phyloP scores from a whole-genome alignment of 306 rosid species.

The Fagus crenata region DNA sequence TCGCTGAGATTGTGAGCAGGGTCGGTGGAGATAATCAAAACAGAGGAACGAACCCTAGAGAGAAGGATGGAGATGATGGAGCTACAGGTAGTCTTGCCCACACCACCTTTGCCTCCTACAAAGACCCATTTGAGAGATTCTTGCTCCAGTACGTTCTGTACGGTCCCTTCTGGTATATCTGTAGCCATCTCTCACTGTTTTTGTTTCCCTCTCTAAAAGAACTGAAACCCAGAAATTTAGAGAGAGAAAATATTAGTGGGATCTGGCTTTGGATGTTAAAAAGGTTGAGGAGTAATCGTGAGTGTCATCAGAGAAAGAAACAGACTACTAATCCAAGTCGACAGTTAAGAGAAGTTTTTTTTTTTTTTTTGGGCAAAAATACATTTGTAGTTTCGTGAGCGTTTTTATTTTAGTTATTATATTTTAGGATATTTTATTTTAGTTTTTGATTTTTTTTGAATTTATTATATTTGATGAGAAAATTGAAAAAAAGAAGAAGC shows the following conservation, averaged over 20 bases:
- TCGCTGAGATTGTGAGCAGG: constrained; percentile 99
- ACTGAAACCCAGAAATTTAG: constrained; percentile 10
- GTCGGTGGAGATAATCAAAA: constrained; percentile 93
- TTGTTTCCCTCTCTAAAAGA: constrained; percentile 11
- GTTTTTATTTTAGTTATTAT: no score
- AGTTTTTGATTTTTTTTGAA: no score
- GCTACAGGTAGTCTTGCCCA: constrained; percentile 93
- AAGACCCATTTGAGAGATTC: constrained; percentile 92
- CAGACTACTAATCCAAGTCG: no score
- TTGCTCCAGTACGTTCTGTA: constrained; percentile 80
- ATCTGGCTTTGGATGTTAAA: neutral
- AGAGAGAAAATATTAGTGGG: constrained; percentile 10
- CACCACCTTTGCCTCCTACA: constrained; percentile 98
- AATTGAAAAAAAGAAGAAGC: no score
- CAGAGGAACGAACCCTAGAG: constrained; percentile 75
- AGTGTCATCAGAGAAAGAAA: no score
- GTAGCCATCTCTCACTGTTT: constrained; percentile 33
- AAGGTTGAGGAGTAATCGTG: no score
- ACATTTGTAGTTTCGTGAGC: no score
- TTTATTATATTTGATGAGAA: no score
- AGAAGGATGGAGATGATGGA: constrained; percentile 88
- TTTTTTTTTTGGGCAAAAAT: no score
- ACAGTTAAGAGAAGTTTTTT: no score
- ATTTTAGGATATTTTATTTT: no score
- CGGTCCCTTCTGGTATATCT: constrained; percentile 60